Base-by-base conservation (phyloP, 1,284 basidiomycete genomes). In the Heimioporus punctisporus region DNA sequence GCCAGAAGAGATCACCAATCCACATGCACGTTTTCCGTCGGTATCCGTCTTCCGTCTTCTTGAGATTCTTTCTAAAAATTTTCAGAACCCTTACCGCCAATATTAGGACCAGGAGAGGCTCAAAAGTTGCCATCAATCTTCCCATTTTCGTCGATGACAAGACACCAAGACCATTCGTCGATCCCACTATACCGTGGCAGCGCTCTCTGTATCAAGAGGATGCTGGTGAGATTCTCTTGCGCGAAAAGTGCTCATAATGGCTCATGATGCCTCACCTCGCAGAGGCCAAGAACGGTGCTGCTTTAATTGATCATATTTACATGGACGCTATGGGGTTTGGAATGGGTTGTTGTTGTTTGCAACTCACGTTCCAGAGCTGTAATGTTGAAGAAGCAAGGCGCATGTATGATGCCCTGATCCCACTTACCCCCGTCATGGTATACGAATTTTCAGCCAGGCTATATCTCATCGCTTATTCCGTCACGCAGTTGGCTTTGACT, bases 311-410 rank as follows among this genome's bases (percentile, higher is more conserved):
- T 71, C 95, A 98, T 73, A 95, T 99, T 62, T 99, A 99, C 73
- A 86, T 99, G 81, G 97, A 99, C 73, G 96, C 97, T 3, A 98
- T 98, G 97, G 97, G 96, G 25, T 99, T 99, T 72, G 97, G 97
- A 44, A 99, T 98, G 97, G 97, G 97, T 5, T 98, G 97, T 67
- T 97, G 94, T 68, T 99, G 97, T 74, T 78, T 99, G 49, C 97
- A 99, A 69, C 83, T 99, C 60, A 99, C 97, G 5, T 98, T 99
- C 77, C 97, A 99, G 72, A 92, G 95, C 0, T 97, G 92, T 73
- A 94, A 95, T 72, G 87, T 99, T 27, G 80, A 84, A 42, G 95
- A 99, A 72, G 97, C 97, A 7, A 82, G 95, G 63, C 80, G 90
- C 49, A 85, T 98, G 69, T 99, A 99, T 71, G 97, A 99, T 71